Evolutionary conservation across 202 grass and related monocot species (phyloP).

Genomic region (Sporobolus alterniflorus): DNA sequence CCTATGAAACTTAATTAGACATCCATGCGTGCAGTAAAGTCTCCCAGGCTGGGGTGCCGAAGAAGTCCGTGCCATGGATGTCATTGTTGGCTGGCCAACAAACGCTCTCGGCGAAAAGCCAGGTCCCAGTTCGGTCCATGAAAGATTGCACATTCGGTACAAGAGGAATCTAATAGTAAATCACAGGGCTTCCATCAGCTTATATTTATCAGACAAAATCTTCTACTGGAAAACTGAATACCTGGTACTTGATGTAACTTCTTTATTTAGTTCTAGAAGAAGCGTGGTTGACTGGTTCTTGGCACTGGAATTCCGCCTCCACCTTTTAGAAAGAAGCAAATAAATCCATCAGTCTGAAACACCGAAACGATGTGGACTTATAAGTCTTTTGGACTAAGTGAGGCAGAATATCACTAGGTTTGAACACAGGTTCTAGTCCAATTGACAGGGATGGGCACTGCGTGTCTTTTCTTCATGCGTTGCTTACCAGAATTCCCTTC

Average conservation of each 20-base stretch:
- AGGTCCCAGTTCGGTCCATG: too few relatives aligned
- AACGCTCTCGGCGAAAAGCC: too few relatives aligned
- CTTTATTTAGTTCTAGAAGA: slow-evolving; percentile 40
- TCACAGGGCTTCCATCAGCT: neutral
- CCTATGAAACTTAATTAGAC: too few relatives aligned
- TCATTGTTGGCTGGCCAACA: too few relatives aligned
- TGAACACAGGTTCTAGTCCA: slow-evolving; percentile 30
- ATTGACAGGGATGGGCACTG: slow-evolving; percentile 32
- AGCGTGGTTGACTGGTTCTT: slow-evolving; percentile 27
- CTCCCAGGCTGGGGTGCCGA: too few relatives aligned
- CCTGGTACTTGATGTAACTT: neutral
- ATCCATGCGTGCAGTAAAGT: too few relatives aligned
- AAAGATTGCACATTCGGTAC: neutral
- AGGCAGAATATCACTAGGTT: slow-evolving; percentile 30
- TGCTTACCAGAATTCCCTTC: slow-evolving; percentile 27
- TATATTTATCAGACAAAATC: slow-evolving; percentile 21
- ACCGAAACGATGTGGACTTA: slow-evolving; percentile 17
- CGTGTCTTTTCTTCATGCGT: neutral
- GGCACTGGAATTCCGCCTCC: neutral
- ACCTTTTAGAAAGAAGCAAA: slow-evolving; percentile 37
- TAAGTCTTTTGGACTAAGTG: slow-evolving; percentile 3
- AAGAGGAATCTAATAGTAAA: too few relatives aligned
- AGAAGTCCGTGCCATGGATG: too few relatives aligned
- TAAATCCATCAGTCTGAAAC: slow-evolving; percentile 16
- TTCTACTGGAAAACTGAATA: slow-evolving; percentile 8